Evolutionary conservation across 768 basidiomycete species (phyloP), one percentile per base, ranked within the genome.

Genomic region (Nevesoporus exiguus): DNA sequence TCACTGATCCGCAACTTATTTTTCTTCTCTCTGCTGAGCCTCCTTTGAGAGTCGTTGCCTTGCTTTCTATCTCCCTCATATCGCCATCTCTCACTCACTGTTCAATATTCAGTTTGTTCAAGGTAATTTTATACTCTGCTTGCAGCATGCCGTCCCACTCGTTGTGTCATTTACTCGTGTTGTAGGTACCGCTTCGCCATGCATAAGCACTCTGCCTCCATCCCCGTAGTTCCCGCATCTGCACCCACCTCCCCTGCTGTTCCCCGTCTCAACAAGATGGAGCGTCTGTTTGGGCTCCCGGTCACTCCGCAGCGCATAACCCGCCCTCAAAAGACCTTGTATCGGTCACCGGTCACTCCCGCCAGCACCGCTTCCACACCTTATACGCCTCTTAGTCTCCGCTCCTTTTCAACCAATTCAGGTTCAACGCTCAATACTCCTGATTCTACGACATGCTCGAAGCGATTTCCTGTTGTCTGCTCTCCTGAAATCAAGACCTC

Each of bases 321-420:
- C 50, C 77, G 78, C 49, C 61, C 73, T 54, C 68, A 69, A 61
- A 77, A 78, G 48, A 64, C 71, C 61, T 72, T 77, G 7, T 69
- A 69, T 71, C 78, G 75, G 69, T 85, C 85, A 57, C 85, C 86
- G 19, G 67, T 77, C 48, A 85, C 85, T 14, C 84, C 86, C 22
- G 76, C 77, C 49, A 84, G 75, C 49, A 70, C 69, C 17, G 48
- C 64, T 40, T 78, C 77, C 21, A 74, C 85, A 19, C 84, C 86
- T 8, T 86, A 85, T 68, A 86, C 85, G 4, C 85, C 86, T 29
- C 76, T 85, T 63, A 86, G 85, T 63, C 76, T 86, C 40, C 81
- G 82, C 58, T 88, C 86, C 7, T 77, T 80, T 57, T 73, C 79
- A 37, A 77, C 79, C 43, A 75, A 81, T 31, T 80, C 77, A 57